Base-by-base conservation (phyloP, 2,329 filamentous ascomycete genomes). In the Penicillium frequentans region DNA sequence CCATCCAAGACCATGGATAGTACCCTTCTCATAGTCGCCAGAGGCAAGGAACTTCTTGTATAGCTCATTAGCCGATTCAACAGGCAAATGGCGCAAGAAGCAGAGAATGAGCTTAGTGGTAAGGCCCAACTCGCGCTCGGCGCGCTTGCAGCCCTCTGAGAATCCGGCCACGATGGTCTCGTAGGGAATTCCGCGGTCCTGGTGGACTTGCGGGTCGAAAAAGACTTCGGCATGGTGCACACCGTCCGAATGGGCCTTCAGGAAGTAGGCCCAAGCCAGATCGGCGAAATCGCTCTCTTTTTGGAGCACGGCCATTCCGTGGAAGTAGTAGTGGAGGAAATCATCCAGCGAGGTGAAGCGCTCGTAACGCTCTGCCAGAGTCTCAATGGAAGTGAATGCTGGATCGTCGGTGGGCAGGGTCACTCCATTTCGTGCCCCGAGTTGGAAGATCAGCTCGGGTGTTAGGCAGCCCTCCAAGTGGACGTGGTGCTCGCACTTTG, bases 401-500 rank as follows among this genome's bases (percentile, higher is more conserved):
- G 83, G 73, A 67, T 91, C 86, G 4, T 73, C 59, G 4, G 23
- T 21, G 16, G 86, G 86, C 3, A 93, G 81, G 2, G 77, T 39
- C 64, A 92, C 83, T 54, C 78, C 78, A 79, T 93, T 91, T 67
- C 84, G 84, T 35, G 76, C 70, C 6, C 90, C 87, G 5, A 93
- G 84, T 29, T 79, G 68, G 77, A 92, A 93, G 60, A 92, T 84
- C 39, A 91, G 79, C 54, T 81, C 76, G 1, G 90, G 88, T 42
- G 86, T 86, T 37, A 93, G 81, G 13, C 88, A 87, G 54, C 90
- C 90, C 74, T 93, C 90, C 33, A 93, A 81, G 70, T 93, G 90
- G 53, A 93, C 83, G 75, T 93, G 90, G 69, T 92, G 90, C 72
- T 93, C 90, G 75, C 87, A 90, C 79, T 93, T 93, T 61, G 90